Base-by-base conservation (phyloP, 2,329 filamentous ascomycete genomes). In the Apiospora malaysiana region DNA sequence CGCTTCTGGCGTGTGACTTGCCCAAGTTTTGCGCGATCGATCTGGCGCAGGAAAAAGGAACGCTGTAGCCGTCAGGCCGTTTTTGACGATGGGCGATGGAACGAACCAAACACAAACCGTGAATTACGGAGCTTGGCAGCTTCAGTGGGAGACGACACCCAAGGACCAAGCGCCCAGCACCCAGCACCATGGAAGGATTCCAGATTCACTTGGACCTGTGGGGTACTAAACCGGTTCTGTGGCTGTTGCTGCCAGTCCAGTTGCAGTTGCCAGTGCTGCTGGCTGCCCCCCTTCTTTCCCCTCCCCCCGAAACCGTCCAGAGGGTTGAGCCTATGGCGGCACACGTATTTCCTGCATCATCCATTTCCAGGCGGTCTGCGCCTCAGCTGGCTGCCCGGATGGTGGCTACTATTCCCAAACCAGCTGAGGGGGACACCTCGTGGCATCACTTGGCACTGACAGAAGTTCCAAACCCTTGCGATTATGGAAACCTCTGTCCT, bases 1-100 rank as follows among this genome's bases (percentile, higher is more conserved):
- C 56, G 32, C 56, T 63, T 63, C 56, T 63, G 56, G 56, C 56
- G 56, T 63, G 32, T 63, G 56, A 63, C 56, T n/a, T 63, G 56
- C 27, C 32, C 56, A 63, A 63, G 1, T 63, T 40, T 63, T 63
- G 56, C 56, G 32, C 32, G 56, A 63, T 63, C 56, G 56, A 63
- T 63, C 56, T 40, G 8, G 9, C 56, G 56, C 56, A 63, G 56
- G 56, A 21, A 40, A n/a, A 21, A 63, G 56, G 18, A 63, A 63
- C 37, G 6, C 9, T 32, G 32, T n/a, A 63, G 32, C 56, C 51
- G 27, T 37, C 27, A 37, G 51, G 51, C 51, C 56, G 56, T 63
- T 63, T 63, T 32, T 63, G 56, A 40, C 32, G 32, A 40, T 63
- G 56, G 27, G 56, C 32, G 56, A n/a, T n/a, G n/a, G n/a, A 32